Evolutionary conservation across 1,284 basidiomycete species (phyloP).

Genomic region (Sporisorium exsertum): DNA sequence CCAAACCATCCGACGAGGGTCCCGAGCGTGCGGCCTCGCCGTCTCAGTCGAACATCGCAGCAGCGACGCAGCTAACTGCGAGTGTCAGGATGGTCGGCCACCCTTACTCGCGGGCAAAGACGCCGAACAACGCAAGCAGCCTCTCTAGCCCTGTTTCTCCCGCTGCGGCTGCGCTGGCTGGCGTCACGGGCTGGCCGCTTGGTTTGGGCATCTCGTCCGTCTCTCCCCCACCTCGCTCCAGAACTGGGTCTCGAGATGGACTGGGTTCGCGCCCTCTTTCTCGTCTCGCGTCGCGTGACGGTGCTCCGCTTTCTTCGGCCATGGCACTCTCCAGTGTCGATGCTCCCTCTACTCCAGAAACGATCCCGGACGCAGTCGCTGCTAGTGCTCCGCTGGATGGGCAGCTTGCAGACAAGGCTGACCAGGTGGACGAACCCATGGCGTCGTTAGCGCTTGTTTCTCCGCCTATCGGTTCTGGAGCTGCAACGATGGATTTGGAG

Average conservation of each 20-base stretch:
- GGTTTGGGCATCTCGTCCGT: conserved; percentile 30
- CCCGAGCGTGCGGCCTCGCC: conserved; percentile 7
- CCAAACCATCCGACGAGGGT: conserved; percentile 5
- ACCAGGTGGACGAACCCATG: conserved; percentile 24
- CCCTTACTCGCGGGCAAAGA: conserved; percentile 37
- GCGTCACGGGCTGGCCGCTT: conserved; percentile 6
- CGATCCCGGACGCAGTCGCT: neutral
- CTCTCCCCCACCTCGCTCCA: conserved; percentile 29
- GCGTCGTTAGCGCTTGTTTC: conserved; percentile 13
- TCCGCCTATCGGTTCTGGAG: neutral
- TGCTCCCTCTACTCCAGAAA: neutral
- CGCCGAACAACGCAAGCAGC: conserved; percentile 19
- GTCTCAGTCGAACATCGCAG: neutral
- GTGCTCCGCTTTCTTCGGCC: neutral
- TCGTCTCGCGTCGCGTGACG: conserved; percentile 14
- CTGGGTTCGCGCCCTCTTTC: conserved; percentile 15
- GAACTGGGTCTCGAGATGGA: conserved; percentile 11
- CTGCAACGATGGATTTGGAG: conserved; percentile 23
- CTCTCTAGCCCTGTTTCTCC: conserved; percentile 1
- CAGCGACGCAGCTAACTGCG: neutral
- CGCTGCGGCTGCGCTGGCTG: conserved; percentile 1
- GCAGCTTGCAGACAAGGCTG: neutral
- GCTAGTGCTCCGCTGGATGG: neutral
- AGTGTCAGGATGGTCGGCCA: conserved; percentile 18
- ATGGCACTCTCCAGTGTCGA: neutral